Conservation (phyloP, 257 asterid species). For the Jasminum sambac region DNA sequence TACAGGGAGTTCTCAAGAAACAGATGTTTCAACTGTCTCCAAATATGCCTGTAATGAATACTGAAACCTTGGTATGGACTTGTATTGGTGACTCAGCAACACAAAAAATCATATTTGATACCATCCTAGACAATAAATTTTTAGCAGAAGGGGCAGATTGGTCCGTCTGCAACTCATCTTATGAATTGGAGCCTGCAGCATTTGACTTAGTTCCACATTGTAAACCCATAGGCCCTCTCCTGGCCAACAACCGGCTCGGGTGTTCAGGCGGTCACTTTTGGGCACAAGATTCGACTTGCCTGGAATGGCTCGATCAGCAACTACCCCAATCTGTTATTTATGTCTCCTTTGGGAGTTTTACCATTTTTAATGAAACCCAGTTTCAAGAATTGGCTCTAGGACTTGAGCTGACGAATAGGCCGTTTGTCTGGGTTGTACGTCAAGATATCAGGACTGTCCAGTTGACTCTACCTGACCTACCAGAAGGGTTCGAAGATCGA, state of each 20-base stretch:
- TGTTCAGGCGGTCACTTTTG: conserved; percentile 49
- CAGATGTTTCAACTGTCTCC: conserved; percentile 45
- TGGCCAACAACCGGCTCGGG: conserved; percentile 49
- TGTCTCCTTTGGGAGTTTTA: conserved; percentile 61
- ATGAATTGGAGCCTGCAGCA: conserved; percentile 51
- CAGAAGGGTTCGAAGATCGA: conserved; percentile 32
- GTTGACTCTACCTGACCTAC: conserved; percentile 13
- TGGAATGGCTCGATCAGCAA: conserved; percentile 59
- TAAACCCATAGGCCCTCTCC: conserved; percentile 50
- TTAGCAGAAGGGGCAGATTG: conserved; percentile 29
- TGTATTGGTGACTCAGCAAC: conserved; percentile 33
- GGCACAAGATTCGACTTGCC: conserved; percentile 42
- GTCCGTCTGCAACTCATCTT: conserved; percentile 51
- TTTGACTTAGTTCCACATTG: conserved; percentile 28
- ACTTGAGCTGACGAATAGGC: conserved; percentile 45
- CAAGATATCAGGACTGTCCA: conserved; percentile 19
- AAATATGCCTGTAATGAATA: conserved; percentile 44
- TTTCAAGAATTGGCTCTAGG: conserved; percentile 56
- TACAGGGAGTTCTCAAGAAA: conserved; percentile 41
- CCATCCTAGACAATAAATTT: conserved; percentile 2
- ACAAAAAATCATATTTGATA: conserved; percentile 32
- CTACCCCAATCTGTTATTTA: conserved; percentile 42
- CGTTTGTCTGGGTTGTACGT: conserved; percentile 59
- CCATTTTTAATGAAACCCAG: conserved; percentile 42
- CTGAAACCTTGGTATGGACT: conserved; percentile 39